Base-by-base conservation (phyloP, 176 grass and related monocot species). In the Chloris gayana region DNA sequence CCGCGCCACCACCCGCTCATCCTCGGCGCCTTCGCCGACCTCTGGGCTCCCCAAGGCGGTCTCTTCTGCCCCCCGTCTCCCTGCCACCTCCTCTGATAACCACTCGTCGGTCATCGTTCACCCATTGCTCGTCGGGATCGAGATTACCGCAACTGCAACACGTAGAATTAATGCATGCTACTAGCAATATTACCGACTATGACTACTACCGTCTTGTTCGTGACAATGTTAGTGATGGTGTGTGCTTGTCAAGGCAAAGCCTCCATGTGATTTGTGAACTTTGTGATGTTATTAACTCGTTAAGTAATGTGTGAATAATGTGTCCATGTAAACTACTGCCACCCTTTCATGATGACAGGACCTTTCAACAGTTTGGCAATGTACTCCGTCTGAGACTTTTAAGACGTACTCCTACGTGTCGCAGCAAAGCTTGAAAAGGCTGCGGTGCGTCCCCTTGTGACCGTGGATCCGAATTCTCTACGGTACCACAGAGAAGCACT, bases 1-100 rank as follows among this genome's bases (percentile, higher is more conserved):
- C 89, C 89, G 26, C 72, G 83, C 33, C 88, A 94, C 53, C 95
- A 97, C 77, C 74, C 88, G 66, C 85, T 94, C 79, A 97, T 97
- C 80, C 85, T 97, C 85, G 74, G 84, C 67, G 95, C 92, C 46
- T 97, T 97, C 50, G 89, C 92, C 35, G 89, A 97, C 67, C 85
- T 97, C 80, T 97, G 91, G 92, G 80, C 80, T 21, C 72, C 87
- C 7, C 76, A 72, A 15, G 46, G 29, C 22, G 83, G 88, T 31
- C 77, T 84, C 30, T 90, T 90, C 77, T 78, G 85, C 84, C 75
- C 94, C 15, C 85, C 89, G 3, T 90, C 92, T 0, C 87, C 91
- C 29, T 89, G 93, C 29, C 87, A 89, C 76, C 84, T 89, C 19
- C 75, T 60, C 25, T 69, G 45, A 60, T 69, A 46, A 51, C 41